These are phyloP conservation scores for Lipomyces starkeyi DNA, from an alignment of 805 yeast genomes.

Conservation along the genomic window DNA sequence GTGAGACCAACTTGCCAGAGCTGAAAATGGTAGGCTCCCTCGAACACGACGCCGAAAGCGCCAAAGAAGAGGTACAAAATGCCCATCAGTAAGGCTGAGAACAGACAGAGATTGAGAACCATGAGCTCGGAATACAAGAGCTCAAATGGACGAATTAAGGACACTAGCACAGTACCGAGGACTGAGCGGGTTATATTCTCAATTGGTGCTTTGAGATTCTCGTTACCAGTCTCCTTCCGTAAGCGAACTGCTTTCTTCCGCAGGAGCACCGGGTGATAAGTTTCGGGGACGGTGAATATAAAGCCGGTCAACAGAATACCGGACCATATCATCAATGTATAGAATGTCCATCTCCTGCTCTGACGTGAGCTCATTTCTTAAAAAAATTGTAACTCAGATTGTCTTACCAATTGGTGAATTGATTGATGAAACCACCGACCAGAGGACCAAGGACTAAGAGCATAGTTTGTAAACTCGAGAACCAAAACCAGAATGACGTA, in stretches of 20 bases:
- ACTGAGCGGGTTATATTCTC: slow-evolving; percentile 79
- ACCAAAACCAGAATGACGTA: slow-evolving; percentile 50
- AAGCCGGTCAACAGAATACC: slow-evolving; percentile 44
- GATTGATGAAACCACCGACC: slow-evolving; percentile 58
- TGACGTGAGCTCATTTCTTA: slow-evolving; percentile 55
- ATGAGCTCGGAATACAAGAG: slow-evolving; percentile 59
- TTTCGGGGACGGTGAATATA: slow-evolving; percentile 55
- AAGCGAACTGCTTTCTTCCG: slow-evolving; percentile 67
- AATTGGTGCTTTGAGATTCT: slow-evolving; percentile 87
- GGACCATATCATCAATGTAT: slow-evolving; percentile 52
- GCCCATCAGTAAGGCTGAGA: slow-evolving; percentile 60
- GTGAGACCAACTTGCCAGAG: slow-evolving; percentile 56
- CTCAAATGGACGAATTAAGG: slow-evolving; percentile 53
- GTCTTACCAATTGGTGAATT: slow-evolving; percentile 58
- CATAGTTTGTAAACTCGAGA: slow-evolving; percentile 63
- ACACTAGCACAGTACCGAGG: slow-evolving; percentile 69
- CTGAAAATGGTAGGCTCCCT: slow-evolving; percentile 54
- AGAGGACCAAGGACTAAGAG: slow-evolving; percentile 68
- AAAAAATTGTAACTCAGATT: slow-evolving; percentile 52
- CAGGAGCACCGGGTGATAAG: slow-evolving; percentile 56
- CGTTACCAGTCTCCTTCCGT: slow-evolving; percentile 80
- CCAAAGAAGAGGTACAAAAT: slow-evolving; percentile 63
- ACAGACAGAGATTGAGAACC: slow-evolving; percentile 58
- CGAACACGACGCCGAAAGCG: slow-evolving; percentile 63
- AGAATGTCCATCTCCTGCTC: slow-evolving; percentile 69